These are phyloP conservation scores for Colletotrichum musae DNA, from an alignment of 2,329 filamentous ascomycete species.

Conservation along the genomic window DNA sequence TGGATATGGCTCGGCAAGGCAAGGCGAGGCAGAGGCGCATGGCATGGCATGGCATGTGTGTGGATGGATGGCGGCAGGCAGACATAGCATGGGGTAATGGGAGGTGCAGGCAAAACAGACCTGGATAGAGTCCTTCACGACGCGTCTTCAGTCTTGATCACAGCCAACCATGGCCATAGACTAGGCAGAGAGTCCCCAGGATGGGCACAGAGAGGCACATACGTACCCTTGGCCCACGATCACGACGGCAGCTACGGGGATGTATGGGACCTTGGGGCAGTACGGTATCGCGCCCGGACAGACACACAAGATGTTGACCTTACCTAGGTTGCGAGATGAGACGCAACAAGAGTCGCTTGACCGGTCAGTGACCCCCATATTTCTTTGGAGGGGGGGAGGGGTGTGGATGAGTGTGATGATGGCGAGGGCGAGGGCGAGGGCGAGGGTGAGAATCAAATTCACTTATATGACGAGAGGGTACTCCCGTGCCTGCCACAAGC, in stretches of 20 bases:
- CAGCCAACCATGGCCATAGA: too few relatives aligned
- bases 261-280: not conserved
- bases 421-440: slow-evolving; percentile 1
- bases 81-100: too few relatives aligned
- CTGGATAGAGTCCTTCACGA: too few relatives aligned
- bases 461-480: slow-evolving; percentile 22
- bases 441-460: not conserved
- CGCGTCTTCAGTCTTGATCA: too few relatives aligned
- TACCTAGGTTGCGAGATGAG: not conserved
- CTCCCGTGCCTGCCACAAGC: slow-evolving; percentile 5
- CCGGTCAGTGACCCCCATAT: slow-evolving; percentile 12
- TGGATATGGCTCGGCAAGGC: slow-evolving; percentile 2
- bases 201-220: slow-evolving; percentile 7
- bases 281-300: not conserved
- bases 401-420: not conserved
- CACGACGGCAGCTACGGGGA: not conserved
- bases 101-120: too few relatives aligned
- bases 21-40: not conserved
- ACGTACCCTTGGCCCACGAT: not conserved
- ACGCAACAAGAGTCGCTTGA: slow-evolving; percentile 1
- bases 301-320: not conserved
- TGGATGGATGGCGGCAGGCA: slow-evolving; percentile 26
- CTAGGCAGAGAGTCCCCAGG: not conserved
- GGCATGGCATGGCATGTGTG: not conserved
- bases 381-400: not conserved